Evolutionary conservation across 2,329 filamentous ascomycete species (phyloP).

Genomic region (Xylariales sp.): DNA sequence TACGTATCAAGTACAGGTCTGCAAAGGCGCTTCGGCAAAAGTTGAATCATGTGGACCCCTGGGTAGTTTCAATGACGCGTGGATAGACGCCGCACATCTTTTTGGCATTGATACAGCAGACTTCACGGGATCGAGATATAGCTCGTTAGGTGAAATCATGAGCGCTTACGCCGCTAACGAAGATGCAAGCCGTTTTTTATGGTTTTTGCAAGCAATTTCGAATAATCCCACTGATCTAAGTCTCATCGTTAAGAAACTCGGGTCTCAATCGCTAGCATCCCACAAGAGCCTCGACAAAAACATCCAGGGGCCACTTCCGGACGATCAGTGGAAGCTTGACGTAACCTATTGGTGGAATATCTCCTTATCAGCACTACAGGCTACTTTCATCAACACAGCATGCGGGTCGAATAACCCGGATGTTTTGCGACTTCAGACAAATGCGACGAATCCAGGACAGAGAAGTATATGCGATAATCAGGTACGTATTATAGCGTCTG

Average conservation of each 20-base stretch:
- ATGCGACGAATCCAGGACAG: background rate
- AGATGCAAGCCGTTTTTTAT: background rate
- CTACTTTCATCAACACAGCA: slow-evolving; percentile 2
- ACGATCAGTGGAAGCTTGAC: slow-evolving; percentile 32
- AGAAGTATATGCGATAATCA: slow-evolving; percentile 19
- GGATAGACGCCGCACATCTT: background rate
- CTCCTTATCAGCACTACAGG: slow-evolving; percentile 12
- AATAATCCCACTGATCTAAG: background rate
- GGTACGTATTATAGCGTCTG: background rate
- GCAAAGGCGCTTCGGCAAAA: background rate
- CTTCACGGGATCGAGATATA: background rate
- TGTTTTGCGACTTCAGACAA: background rate
- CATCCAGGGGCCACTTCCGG: slow-evolving; percentile 9
- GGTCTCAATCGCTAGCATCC: slow-evolving; percentile 6
- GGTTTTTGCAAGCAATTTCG: background rate
- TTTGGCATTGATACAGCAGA: slow-evolving; percentile 1
- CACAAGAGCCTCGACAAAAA: background rate
- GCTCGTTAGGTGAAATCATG: background rate
- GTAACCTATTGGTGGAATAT: slow-evolving; percentile 23
- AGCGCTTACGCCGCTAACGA: background rate
- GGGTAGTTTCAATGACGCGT: background rate
- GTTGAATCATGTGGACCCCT: slow-evolving; percentile 2
- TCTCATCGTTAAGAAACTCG: background rate
- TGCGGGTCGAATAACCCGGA: background rate
- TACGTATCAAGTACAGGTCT: slow-evolving; percentile 20